Base-by-base conservation (phyloP, 768 basidiomycete species). In the Pholiota molesta region DNA sequence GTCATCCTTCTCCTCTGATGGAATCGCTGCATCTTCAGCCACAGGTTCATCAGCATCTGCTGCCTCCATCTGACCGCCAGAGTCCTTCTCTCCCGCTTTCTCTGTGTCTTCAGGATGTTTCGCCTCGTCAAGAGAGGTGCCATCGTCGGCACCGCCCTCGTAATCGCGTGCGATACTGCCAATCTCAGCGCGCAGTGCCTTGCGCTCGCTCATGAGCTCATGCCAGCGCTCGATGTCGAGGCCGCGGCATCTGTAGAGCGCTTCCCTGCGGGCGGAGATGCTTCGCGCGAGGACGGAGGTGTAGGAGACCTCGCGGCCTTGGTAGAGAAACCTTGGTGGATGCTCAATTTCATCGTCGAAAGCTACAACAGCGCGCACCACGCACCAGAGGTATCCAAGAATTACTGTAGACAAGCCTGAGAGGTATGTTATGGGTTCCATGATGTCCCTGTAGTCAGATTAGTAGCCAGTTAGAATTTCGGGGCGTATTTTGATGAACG, bases 351-450 rank as follows among this genome's bases (percentile, higher is more conserved):
- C 23, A 3, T 29, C 19, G 10, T 37, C 14, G 54, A 23, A 5
- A 55, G 23, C 31, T n/a, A 23, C 28, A 29, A 33, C 28, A 13
- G 45, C 4, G 14, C 44, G 31, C 14, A 57, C 5, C 14, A 66
- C 68, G 37, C 51, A 85, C 84, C 85, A 87, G 2, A 86, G 76
- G 67, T 88, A 87, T 1, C 85, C 84, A n/a, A 82, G 77, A 40
- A 87, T 81, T 59, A 88, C 86, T 8, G 80, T 86, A 0, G 83
- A 82, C 7, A 88, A 71, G 4, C 85, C 86, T 16, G 84, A 86
- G n/a, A 88, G 75, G 69, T 88, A 87, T 3, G 86, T 89, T 44
- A 88, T 78, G 0, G 88, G 88, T 68, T 90, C 87, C 86, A 89
- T 89, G 5, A 87, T 72, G 65, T 89, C 87, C 83, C 83, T 81